Evolutionary conservation across 352 stramenopile genomes (phyloP).

Genomic region (Vaucheria bursata): DNA sequence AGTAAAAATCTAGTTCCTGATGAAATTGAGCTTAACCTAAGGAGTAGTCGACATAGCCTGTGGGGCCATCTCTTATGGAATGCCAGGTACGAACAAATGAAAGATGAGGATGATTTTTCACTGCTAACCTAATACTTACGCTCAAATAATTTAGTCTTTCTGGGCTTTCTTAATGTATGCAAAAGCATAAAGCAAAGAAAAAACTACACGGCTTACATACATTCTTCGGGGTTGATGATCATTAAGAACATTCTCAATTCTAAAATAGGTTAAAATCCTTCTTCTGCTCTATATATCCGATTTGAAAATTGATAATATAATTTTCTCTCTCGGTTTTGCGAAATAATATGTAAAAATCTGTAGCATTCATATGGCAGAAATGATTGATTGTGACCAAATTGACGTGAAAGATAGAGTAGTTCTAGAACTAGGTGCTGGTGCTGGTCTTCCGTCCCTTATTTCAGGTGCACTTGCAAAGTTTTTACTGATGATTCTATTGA

Average conservation of each 20-base stretch:
- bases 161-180: background rate
- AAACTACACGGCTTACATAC: background rate
- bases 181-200: background rate
- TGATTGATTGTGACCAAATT: constrained; percentile 30
- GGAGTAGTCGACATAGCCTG: constrained; percentile 24
- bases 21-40: constrained; percentile 9
- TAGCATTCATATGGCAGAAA: constrained; percentile 17
- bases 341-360: too few species aligned
- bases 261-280: background rate
- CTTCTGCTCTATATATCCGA: background rate
- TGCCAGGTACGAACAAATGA: constrained; percentile 11
- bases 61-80: constrained; percentile 45
- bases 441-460: constrained; percentile 31
- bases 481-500: too few species aligned
- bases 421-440: constrained; percentile 39
- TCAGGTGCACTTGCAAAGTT: constrained; percentile 6
- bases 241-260: background rate
- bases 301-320: background rate
- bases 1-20: background rate
- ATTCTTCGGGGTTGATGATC: background rate
- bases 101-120: background rate
- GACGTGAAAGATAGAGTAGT: constrained; percentile 26
- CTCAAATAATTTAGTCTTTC: background rate
- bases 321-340: constrained; percentile 3
- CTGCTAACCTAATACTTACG: background rate